Percentiles rank a stretch among this genome's conserved stretches.
Evolutionary conservation across 176 grass and related monocot genomes (phyloP).

Genomic region (Luzula sylvatica): DNA sequence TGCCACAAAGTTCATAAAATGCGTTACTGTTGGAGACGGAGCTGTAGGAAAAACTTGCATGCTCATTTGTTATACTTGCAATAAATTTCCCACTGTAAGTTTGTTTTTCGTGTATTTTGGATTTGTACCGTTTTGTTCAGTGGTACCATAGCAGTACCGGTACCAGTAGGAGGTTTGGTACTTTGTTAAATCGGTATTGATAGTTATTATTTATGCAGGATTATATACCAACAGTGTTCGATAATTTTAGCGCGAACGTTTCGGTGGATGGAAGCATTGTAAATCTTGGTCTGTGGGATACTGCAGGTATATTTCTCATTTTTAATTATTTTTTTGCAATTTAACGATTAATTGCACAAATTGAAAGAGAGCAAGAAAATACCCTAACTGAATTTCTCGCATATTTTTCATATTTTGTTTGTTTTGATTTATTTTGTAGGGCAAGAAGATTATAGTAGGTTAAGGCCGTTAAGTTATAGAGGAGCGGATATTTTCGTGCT

Average conservation of each 20-base stretch:
- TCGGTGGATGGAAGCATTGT: slow-evolving; percentile 8
- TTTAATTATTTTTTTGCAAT: too few species aligned
- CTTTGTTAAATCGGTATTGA: background rate
- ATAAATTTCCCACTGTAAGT: slow-evolving; percentile 16
- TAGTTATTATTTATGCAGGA: slow-evolving; percentile 3
- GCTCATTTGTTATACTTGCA: slow-evolving; percentile 19
- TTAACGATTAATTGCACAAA: too few species aligned
- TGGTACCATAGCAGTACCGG: background rate
- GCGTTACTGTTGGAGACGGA: slow-evolving; percentile 11
- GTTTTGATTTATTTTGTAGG: too few species aligned
- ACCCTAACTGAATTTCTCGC: too few species aligned
- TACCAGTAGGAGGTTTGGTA: background rate
- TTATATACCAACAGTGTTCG: slow-evolving; percentile 20
- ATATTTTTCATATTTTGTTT: too few species aligned
- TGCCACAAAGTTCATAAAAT: slow-evolving; percentile 13
- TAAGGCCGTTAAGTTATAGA: slow-evolving; percentile 60
- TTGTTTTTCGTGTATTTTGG: background rate
- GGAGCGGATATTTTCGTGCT: slow-evolving; percentile 70
- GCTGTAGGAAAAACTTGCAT: slow-evolving; percentile 15
- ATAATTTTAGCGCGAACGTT: slow-evolving; percentile 15
- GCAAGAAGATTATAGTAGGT: slow-evolving; percentile 68
- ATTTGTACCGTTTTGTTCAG: background rate
- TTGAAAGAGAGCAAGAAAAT: too few species aligned
- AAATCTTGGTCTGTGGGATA: slow-evolving; percentile 14
- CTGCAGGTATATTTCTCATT: slow-evolving; percentile 15